Evolutionary conservation across 495 filamentous ascomycete species (phyloP), one percentile per base, ranked within the genome.

Genomic region (Amorphotheca resinae): DNA sequence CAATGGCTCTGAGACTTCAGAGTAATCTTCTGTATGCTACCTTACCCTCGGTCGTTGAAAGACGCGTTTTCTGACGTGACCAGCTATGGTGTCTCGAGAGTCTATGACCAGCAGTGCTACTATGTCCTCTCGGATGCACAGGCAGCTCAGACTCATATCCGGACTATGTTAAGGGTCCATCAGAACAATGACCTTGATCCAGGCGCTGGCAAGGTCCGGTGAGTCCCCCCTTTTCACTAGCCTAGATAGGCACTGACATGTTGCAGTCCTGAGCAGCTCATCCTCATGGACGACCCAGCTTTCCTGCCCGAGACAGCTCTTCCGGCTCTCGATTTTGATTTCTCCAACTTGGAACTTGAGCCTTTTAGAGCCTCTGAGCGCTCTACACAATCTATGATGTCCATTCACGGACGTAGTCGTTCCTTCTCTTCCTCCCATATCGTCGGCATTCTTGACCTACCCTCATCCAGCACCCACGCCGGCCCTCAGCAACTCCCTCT

Each of bases 1-100:
- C 91, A 8, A 82, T 98, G 68, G 91, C 91, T 2, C 61, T 98
- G 54, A 80, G 91, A 12, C 73, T 98, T 23, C 91, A 98, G 59
- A 86, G 88, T 8, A 94, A 82, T 52, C 64, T 98, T 22, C 74
- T 98, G 50, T 56, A 31, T 18, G 16, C 15, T 14, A 1, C 6
- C 28, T 20, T 41, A 21, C 9, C 66, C 79, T 60, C 55, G 70
- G n/a, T 7, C 35, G 53, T n/a, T n/a, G n/a, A n/a, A 17, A 46
- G 38, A 11, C 11, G 25, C 5, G 25, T 28, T 28, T 28, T 5
- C 36, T 57, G 20, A 44, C 16, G 35, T 26, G 23, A n/a, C 9
- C 20, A 84, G 80, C 33, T 88, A 82, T 58, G 87, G 87, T 4
- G 77, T 94, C 22, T 79, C 84, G 14, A 73, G 83, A 42, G 87